Percentiles rank a stretch among this genome's conserved stretches.
phyloP scores from a whole-genome alignment of 306 rosid genomes.

The Glycine tomentella region DNA sequence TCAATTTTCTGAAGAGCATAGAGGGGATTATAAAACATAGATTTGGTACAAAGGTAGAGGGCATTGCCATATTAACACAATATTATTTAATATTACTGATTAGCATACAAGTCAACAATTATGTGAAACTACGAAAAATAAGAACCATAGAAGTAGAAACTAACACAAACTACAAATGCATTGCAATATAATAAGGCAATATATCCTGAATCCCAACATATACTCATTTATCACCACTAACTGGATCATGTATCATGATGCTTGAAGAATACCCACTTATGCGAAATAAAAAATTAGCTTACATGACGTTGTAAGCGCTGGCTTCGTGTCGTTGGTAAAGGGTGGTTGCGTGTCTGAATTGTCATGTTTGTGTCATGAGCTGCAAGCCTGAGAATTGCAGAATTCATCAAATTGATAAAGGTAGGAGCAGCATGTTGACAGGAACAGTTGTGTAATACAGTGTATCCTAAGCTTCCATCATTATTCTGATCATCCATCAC shows the following conservation, averaged over 20 bases:
- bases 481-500: slow-evolving; percentile 78
- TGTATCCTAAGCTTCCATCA: slow-evolving; percentile 95
- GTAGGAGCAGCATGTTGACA: slow-evolving; percentile 99
- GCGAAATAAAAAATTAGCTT: slow-evolving; percentile 43
- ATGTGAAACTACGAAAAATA: slow-evolving; percentile 38
- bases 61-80: slow-evolving; percentile 1
- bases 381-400: slow-evolving; percentile 87
- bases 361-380: slow-evolving; percentile 69
- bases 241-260: background rate
- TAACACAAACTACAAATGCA: slow-evolving; percentile 4
- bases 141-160: slow-evolving; percentile 3
- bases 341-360: slow-evolving; percentile 89
- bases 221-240: slow-evolving; percentile 2
- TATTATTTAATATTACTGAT: background rate
- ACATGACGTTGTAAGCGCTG: slow-evolving; percentile 93
- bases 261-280: slow-evolving; percentile 1
- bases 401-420: slow-evolving; percentile 89
- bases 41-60: background rate
- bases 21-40: slow-evolving; percentile 13
- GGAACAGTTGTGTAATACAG: slow-evolving; percentile 88
- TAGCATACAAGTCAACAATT: slow-evolving; percentile 25
- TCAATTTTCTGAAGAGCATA: slow-evolving; percentile 13
- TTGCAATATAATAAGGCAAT: slow-evolving; percentile 4
- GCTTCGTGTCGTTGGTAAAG: slow-evolving; percentile 90
- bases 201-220: slow-evolving; percentile 22